Evolutionary conservation across 352 stramenopile genomes (phyloP).

Genomic region (Phytophthora boehmeriae): DNA sequence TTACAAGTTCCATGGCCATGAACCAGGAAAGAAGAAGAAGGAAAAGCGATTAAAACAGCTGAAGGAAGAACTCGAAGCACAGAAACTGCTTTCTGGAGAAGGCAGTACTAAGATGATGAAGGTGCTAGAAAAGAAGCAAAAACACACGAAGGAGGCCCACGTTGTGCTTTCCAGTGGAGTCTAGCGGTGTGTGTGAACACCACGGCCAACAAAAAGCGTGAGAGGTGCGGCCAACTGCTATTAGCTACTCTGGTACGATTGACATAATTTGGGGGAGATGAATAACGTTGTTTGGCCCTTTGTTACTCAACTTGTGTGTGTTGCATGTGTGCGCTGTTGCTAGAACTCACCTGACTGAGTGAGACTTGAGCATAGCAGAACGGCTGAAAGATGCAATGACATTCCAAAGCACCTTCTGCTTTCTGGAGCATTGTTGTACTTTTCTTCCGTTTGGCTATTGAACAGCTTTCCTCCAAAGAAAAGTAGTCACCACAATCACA

Average conservation of each 20-base stretch:
- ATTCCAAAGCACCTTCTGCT: not conserved
- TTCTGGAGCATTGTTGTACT: no score
- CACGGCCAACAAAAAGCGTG: not conserved
- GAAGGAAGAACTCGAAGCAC: slow-evolving; percentile 78
- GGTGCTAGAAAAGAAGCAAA: slow-evolving; percentile 85
- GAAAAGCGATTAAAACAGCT: slow-evolving; percentile 93
- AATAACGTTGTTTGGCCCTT: not conserved
- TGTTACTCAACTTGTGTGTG: not conserved
- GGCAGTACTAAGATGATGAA: slow-evolving; percentile 88
- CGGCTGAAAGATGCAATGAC: not conserved
- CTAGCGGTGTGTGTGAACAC: slow-evolving; percentile 20
- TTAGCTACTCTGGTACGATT: slow-evolving; percentile 13
- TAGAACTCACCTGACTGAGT: not conserved
- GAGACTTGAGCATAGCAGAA: not conserved
- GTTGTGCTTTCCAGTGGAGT: slow-evolving; percentile 79
- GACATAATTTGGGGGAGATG: not conserved
- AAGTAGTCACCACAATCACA: no score
- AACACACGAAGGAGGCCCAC: slow-evolving; percentile 80
- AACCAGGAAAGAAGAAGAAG: slow-evolving; percentile 97
- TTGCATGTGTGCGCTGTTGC: not conserved
- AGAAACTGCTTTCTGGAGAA: slow-evolving; percentile 79
- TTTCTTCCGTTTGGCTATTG: no score
- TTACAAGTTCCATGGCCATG: slow-evolving; percentile 99
- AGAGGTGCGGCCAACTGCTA: not conserved
- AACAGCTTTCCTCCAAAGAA: no score